A percentile compares a stretch with the other conserved stretches of the same genome.
phyloP scores from a whole-genome alignment of 306 rosid genomes.

The Calophaca sinica region DNA sequence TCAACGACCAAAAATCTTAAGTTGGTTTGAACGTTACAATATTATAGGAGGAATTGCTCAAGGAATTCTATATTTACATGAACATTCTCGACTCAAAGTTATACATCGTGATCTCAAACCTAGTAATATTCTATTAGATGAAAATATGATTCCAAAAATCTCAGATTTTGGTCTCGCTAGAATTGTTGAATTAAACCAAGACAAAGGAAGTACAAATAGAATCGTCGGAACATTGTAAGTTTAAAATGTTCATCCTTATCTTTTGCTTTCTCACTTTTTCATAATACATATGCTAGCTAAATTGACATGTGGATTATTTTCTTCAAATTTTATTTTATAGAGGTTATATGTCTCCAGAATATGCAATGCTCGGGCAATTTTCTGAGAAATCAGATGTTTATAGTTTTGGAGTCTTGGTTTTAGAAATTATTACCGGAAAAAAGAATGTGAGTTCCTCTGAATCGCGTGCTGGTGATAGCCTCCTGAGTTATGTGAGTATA shows the following conservation, averaged over 20 bases:
- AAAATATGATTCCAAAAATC: slow-evolving; percentile 36
- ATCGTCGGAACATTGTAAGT: slow-evolving; percentile 34
- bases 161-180: slow-evolving; percentile 34
- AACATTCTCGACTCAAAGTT: slow-evolving; percentile 35
- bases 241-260: background rate
- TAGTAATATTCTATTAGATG: slow-evolving; percentile 32
- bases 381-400: slow-evolving; percentile 9
- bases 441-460: background rate
- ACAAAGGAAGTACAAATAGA: slow-evolving; percentile 12
- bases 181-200: slow-evolving; percentile 34
- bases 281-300: background rate
- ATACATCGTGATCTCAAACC: background rate
- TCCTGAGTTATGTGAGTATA: background rate
- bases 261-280: background rate
- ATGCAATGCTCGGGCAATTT: slow-evolving; percentile 11
- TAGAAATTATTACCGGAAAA: background rate
- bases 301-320: background rate
- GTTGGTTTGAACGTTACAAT: slow-evolving; percentile 23
- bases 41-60: slow-evolving; percentile 30
- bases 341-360: background rate
- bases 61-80: slow-evolving; percentile 34
- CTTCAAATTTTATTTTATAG: background rate
- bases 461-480: background rate
- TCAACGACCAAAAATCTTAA: background rate
- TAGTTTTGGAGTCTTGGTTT: slow-evolving; percentile 12